A percentile compares a stretch with the other conserved stretches of the same genome.
Conservation (phyloP, 108 stramenopile species). For the Cyclotella baltica region DNA sequence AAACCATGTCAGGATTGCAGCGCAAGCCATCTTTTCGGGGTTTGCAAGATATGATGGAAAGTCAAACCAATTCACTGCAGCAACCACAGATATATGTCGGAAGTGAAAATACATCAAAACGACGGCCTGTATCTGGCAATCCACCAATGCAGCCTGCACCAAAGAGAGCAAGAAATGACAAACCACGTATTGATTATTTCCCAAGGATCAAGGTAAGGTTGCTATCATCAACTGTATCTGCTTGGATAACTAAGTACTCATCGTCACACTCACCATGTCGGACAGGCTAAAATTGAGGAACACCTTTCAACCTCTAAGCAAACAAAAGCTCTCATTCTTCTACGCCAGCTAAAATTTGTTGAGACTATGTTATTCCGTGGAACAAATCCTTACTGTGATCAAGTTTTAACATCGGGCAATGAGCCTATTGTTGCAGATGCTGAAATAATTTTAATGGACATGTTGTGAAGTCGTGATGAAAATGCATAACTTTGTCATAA, state of each 20-base stretch:
- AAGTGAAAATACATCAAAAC: slow-evolving; percentile 49
- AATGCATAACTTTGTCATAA: too few relatives aligned
- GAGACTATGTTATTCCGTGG: slow-evolving; percentile 74
- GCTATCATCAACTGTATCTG: slow-evolving; percentile 2
- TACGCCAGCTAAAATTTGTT: slow-evolving; percentile 80
- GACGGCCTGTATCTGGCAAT: slow-evolving; percentile 53
- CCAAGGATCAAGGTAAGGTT: slow-evolving; percentile 68
- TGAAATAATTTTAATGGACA: slow-evolving; percentile 86
- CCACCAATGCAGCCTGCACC: slow-evolving; percentile 58
- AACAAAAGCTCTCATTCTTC: slow-evolving; percentile 65
- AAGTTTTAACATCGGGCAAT: slow-evolving; percentile 26
- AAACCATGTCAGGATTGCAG: slow-evolving; percentile 52
- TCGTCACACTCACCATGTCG: background rate
- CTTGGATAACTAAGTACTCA: background rate
- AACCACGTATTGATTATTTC: slow-evolving; percentile 77
- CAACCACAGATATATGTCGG: slow-evolving; percentile 31
- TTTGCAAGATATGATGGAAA: slow-evolving; percentile 31
- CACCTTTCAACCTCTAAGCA: slow-evolving; percentile 61
- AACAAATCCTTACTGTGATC: slow-evolving; percentile 61
- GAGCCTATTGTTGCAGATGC: slow-evolving; percentile 67
- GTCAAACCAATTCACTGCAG: slow-evolving; percentile 3
- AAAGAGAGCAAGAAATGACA: slow-evolving; percentile 74
- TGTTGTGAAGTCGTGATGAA: slow-evolving; percentile 50
- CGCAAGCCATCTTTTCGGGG: slow-evolving; percentile 80
- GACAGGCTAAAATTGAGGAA: slow-evolving; percentile 69